phyloP scores from a whole-genome alignment of 2,329 filamentous ascomycete genomes.

The Ophiostoma sp. region DNA sequence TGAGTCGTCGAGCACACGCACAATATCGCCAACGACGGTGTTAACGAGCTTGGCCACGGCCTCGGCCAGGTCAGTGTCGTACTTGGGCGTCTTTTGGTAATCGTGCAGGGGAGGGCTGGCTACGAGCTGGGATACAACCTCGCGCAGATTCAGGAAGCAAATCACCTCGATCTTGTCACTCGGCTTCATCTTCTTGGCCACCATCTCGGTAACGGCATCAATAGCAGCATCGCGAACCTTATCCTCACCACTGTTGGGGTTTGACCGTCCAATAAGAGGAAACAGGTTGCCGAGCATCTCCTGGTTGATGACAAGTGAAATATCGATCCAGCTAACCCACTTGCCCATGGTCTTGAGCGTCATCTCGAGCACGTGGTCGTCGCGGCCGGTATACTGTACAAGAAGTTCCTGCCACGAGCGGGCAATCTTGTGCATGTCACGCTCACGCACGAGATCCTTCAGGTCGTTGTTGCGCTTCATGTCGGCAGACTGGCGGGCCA shows the following conservation, averaged over 20 bases:
- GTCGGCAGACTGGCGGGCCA: constrained; percentile 71
- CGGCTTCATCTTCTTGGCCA: constrained; percentile 95
- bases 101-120: constrained; percentile 75
- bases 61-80: constrained; percentile 94
- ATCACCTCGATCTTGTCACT: constrained; percentile 93
- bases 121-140: constrained; percentile 80
- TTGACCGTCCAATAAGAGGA: constrained; percentile 75
- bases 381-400: constrained; percentile 64
- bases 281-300: constrained; percentile 80
- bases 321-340: constrained; percentile 99
- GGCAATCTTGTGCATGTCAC: constrained; percentile 85
- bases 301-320: constrained; percentile 85
- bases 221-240: constrained; percentile 86
- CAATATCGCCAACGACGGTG: constrained; percentile 78
- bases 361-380: constrained; percentile 74
- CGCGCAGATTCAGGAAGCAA: constrained; percentile 77
- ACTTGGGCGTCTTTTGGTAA: constrained; percentile 72
- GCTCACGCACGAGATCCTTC: constrained; percentile 81
- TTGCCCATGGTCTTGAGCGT: constrained; percentile 87
- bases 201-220: constrained; percentile 91
- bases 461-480: constrained; percentile 80
- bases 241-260: constrained; percentile 59
- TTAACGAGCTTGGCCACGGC: constrained; percentile 94
- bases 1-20: constrained; percentile 72
- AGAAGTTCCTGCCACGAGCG: constrained; percentile 89